Evolutionary conservation across 805 yeast genomes (phyloP).

Genomic region (Yamadazyma phyllophila): DNA sequence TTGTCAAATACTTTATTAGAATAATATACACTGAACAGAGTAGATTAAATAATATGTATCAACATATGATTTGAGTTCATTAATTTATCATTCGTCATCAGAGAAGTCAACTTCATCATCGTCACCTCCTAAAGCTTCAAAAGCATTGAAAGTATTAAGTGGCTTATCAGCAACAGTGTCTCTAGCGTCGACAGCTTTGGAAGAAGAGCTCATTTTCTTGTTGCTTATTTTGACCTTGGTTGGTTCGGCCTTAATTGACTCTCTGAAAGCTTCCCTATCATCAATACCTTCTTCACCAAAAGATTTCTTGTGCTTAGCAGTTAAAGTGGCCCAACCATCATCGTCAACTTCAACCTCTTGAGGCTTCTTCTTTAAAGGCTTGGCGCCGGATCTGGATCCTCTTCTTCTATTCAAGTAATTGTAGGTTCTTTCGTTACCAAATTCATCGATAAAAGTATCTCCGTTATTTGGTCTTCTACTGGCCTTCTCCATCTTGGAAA

Average conservation of each 20-base stretch:
- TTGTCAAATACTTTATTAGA: conserved; percentile 1
- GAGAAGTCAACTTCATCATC: conserved; percentile 39
- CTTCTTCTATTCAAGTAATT: conserved; percentile 57
- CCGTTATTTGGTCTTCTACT: conserved; percentile 32
- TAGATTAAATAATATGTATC: background rate
- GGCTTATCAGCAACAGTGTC: conserved; percentile 70
- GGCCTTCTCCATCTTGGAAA: conserved; percentile 22
- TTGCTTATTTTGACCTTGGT: conserved; percentile 66
- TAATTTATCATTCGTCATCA: conserved; percentile 9
- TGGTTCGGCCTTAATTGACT: conserved; percentile 38
- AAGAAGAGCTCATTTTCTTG: conserved; percentile 70
- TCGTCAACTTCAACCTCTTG: conserved; percentile 59
- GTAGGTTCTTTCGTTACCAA: conserved; percentile 45
- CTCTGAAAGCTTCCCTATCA: conserved; percentile 46
- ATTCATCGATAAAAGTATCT: conserved; percentile 45
- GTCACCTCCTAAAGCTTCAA: conserved; percentile 70
- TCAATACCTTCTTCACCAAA: conserved; percentile 45
- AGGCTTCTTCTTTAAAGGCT: conserved; percentile 57
- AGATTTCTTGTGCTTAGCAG: conserved; percentile 43
- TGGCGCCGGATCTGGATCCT: conserved; percentile 51
- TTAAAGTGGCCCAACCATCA: conserved; percentile 78
- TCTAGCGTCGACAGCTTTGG: conserved; percentile 70
- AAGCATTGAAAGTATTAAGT: conserved; percentile 70
- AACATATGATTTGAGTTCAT: background rate
- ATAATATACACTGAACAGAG: conserved; percentile 2